Conservation (phyloP, 805 yeast species). For the Candida methanosorbosa region DNA sequence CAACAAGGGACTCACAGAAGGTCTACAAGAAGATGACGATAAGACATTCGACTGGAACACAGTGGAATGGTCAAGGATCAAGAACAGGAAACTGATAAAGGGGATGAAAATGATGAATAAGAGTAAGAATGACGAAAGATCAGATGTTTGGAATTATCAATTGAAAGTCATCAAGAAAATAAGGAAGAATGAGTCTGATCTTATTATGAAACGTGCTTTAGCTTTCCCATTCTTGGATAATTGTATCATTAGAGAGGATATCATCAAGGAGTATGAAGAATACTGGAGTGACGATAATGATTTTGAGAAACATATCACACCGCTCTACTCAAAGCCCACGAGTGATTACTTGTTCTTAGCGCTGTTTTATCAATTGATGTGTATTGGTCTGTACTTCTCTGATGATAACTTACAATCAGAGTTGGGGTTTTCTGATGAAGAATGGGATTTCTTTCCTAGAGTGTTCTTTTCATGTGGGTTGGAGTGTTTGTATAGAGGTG, state of each 20-base stretch:
- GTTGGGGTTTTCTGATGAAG: slow-evolving; percentile 14
- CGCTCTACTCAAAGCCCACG: slow-evolving; percentile 14
- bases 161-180: slow-evolving; percentile 10
- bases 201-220: slow-evolving; percentile 12
- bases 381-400: slow-evolving; percentile 20
- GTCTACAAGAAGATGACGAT: slow-evolving; percentile 14
- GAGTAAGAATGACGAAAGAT: slow-evolving; percentile 11
- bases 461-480: slow-evolving; percentile 21
- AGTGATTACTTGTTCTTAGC: slow-evolving; percentile 20
- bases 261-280: slow-evolving; percentile 54
- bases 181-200: slow-evolving; percentile 12
- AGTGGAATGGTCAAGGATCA: slow-evolving; percentile 18
- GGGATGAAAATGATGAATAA: slow-evolving; percentile 6
- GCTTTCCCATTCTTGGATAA: slow-evolving; percentile 22
- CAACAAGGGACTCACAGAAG: slow-evolving; percentile 15
- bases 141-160: slow-evolving; percentile 20
- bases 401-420: slow-evolving; percentile 12
- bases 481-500: slow-evolving; percentile 24
- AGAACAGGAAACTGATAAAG: not conserved
- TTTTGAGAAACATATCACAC: slow-evolving; percentile 17
- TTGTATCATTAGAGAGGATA: slow-evolving; percentile 50
- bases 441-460: slow-evolving; percentile 20
- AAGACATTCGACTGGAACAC: slow-evolving; percentile 16
- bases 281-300: slow-evolving; percentile 16
- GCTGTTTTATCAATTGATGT: slow-evolving; percentile 21